Evolutionary conservation across 108 stramenopile species (phyloP).

Genomic region (Bacterosira constricta): DNA sequence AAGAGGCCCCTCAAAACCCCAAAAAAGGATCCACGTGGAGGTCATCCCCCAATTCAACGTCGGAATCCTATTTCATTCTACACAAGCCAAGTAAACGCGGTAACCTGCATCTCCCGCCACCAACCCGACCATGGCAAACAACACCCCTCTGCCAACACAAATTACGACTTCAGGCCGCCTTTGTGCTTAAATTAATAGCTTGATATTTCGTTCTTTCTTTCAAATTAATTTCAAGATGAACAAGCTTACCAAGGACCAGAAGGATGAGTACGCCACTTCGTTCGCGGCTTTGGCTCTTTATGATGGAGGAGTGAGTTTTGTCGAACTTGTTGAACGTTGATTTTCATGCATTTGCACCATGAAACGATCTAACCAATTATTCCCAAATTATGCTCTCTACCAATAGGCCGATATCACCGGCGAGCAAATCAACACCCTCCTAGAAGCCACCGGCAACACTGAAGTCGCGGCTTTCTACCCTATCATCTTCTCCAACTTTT

Average conservation of each 20-base stretch:
- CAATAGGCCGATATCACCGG: conserved; percentile 85
- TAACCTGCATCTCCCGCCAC: neutral
- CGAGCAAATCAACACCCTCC: conserved; percentile 87
- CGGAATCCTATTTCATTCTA: neutral
- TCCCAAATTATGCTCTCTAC: neutral
- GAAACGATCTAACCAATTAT: too few species aligned
- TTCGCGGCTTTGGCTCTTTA: conserved; percentile 94
- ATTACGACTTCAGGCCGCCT: conserved; percentile 26
- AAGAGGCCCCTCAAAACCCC: too few species aligned
- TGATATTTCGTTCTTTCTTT: conserved; percentile 16
- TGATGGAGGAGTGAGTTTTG: conserved; percentile 92
- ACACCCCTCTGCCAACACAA: neutral
- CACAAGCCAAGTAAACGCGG: neutral
- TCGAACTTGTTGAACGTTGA: too few species aligned
- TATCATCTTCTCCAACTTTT: conserved; percentile 91
- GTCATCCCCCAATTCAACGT: neutral
- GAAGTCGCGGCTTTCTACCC: conserved; percentile 96
- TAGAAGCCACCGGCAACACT: conserved; percentile 92
- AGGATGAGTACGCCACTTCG: conserved; percentile 92
- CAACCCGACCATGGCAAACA: neutral
- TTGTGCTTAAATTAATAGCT: conserved; percentile 44
- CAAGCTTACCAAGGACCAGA: conserved; percentile 84
- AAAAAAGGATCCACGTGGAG: neutral
- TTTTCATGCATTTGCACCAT: too few species aligned
- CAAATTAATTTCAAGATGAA: conserved; percentile 61